phyloP scores from a whole-genome alignment of 2,329 filamentous ascomycete genomes.

The Diaporthe amygdali region DNA sequence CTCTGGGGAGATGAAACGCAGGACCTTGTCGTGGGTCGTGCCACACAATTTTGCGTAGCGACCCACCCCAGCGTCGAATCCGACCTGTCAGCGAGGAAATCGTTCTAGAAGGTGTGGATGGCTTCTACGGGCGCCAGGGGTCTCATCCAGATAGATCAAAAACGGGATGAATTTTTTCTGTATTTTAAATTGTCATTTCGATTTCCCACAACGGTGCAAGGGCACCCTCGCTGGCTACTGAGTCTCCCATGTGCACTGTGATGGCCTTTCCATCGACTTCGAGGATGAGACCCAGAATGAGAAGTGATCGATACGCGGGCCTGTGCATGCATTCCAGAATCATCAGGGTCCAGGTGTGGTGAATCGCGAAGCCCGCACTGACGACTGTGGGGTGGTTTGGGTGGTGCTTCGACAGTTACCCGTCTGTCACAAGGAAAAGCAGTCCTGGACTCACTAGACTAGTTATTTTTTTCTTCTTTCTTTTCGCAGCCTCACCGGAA shows the following conservation, averaged over 20 bases:
- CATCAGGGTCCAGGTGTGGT: not conserved
- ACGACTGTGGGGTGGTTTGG: not conserved
- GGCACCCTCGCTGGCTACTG: constrained; percentile 14
- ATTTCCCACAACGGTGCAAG: constrained; percentile 12
- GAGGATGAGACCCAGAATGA: not conserved
- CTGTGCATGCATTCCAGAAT: constrained; percentile 17
- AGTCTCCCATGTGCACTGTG: not conserved
- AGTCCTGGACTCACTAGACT: not conserved
- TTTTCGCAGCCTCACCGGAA: not conserved
- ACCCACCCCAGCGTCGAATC: constrained; percentile 4
- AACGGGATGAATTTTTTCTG: not conserved
- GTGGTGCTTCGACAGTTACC: too few species aligned
- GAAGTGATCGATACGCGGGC: constrained; percentile 16
- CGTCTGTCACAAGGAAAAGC: not conserved
- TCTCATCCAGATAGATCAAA: constrained; percentile 1
- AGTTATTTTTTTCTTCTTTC: not conserved
- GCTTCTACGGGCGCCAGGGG: constrained; percentile 14
- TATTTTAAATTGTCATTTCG: constrained; percentile 5
- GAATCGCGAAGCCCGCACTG: not conserved
- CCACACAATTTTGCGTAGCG: constrained; percentile 18
- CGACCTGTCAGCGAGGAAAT: constrained; percentile 20
- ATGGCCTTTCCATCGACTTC: not conserved
- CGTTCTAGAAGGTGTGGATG: constrained; percentile 25
- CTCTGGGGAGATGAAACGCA: constrained; percentile 21
- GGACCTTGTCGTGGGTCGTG: constrained; percentile 21